phyloP scores from a whole-genome alignment of 73 alveolate genomes.

The Effrenium voratum region DNA sequence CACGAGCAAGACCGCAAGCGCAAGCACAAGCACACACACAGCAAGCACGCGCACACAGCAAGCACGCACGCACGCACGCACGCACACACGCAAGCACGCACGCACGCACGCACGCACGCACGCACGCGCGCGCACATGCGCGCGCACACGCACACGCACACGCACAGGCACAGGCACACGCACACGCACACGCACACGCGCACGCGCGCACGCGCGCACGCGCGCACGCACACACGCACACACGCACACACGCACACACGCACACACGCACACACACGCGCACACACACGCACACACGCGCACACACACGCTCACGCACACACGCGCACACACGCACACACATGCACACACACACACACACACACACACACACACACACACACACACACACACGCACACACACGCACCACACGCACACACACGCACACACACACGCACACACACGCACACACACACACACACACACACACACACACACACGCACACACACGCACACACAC shows the following conservation, averaged over 20 bases:
- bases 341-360: neutral
- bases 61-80: slow-evolving; percentile 28
- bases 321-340: neutral
- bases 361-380: slow-evolving; percentile 9
- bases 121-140: slow-evolving; percentile 17
- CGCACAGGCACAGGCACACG: neutral
- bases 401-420: neutral
- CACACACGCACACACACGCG: slow-evolving; percentile 15
- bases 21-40: neutral
- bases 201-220: slow-evolving; percentile 19
- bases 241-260: slow-evolving; percentile 14
- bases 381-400: slow-evolving; percentile 4
- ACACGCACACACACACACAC: neutral
- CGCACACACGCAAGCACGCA: slow-evolving; percentile 26
- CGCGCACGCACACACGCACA: slow-evolving; percentile 10
- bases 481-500: neutral
- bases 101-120: slow-evolving; percentile 9
- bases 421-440: neutral
- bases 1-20: neutral
- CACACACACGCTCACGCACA: neutral
- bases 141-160: slow-evolving; percentile 17
- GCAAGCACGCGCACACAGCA: slow-evolving; percentile 23
- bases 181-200: slow-evolving; percentile 2
- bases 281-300: neutral
- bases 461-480: neutral